Evolutionary conservation across 495 filamentous ascomycete genomes (phyloP).

Genomic region (Penicillium alfredii): DNA sequence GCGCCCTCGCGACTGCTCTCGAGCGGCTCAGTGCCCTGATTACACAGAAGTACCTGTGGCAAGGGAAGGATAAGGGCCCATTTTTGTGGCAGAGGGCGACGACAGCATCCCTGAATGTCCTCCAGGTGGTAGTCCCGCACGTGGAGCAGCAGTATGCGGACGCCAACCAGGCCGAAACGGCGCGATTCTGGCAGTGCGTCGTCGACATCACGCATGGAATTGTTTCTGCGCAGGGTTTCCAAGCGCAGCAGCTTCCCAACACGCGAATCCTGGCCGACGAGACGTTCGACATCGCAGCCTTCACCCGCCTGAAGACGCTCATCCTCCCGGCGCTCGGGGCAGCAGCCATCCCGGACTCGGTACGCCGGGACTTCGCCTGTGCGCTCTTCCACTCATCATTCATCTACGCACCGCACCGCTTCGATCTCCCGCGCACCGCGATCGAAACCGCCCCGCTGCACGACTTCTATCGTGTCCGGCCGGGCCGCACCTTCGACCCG

Average conservation of each 20-base stretch:
- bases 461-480: conserved; percentile 57
- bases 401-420: conserved; percentile 62
- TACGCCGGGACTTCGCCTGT: conserved; percentile 63
- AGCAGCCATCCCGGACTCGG: conserved; percentile 54
- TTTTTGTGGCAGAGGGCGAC: conserved; percentile 78
- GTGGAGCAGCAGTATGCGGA: conserved; percentile 44
- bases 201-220: conserved; percentile 38
- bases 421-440: conserved; percentile 51
- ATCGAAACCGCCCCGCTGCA: conserved; percentile 50
- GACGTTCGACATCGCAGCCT: conserved; percentile 72
- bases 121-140: conserved; percentile 60
- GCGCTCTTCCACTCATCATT: conserved; percentile 79
- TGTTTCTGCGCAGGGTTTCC: conserved; percentile 33
- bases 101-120: conserved; percentile 57
- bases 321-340: conserved; percentile 71
- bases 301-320: conserved; percentile 59
- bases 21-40: conserved; percentile 62
- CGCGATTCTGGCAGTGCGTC: conserved; percentile 38
- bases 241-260: conserved; percentile 22
- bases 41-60: conserved; percentile 65
- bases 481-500: conserved; percentile 65
- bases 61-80: conserved; percentile 51
- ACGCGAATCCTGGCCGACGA: conserved; percentile 43
- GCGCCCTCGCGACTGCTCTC: conserved; percentile 53
- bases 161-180: conserved; percentile 24